Base-by-base conservation (phyloP, 1,284 basidiomycete species). In the Trametes polyzona region DNA sequence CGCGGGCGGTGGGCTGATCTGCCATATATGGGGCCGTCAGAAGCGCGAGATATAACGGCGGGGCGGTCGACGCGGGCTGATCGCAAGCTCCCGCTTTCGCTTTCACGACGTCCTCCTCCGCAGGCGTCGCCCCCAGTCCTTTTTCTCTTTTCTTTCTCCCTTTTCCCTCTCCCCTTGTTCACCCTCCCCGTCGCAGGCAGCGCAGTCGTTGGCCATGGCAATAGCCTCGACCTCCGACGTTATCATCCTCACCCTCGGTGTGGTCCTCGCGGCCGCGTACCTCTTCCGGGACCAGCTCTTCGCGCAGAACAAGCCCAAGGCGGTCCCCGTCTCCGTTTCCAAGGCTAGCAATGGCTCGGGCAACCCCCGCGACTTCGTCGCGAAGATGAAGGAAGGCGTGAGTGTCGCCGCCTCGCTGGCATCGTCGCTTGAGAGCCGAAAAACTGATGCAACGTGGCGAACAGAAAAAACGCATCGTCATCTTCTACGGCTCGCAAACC, bases 401-500 rank as follows among this genome's bases (percentile, higher is more conserved):
- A 75, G 93, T 83, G 3, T n/a, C 49, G 47, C 30, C 50, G 47
- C 55, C n/a, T 42, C 43, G 42, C 53, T 48, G 53, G 53, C 46
- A 35, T 7, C 11, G 12, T 27, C 14, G 3, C 16, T n/a, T 11
- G 14, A 8, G 7, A 29, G n/a, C 29, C 32, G 46, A 35, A 32
- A n/a, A 9, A 21, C 26, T 44, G 27, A 42, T 40, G 37, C 57
- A 17, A 54, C 62, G 40, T 51, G 59, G 46, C 29, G 62, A n/a
- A 21, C 69, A 96, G 93, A 95, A 93, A 84, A 98, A 97, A 76
- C 93, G 94, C 62, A 81, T 95, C 26, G 91, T 92, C 68, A 96
- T 97, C 69, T 96, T 98, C 73, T 97, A 96, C 70, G 95, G 95
- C 55, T 96, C 95, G 17, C 95, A 98, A 72, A 98, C 95, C 0